A percentile compares a stretch with the other conserved stretches of the same genome.
These are phyloP conservation scores for Cokeromyces recurvatus DNA, from an alignment of 371 early-diverging fungal species.

Conservation along the genomic window DNA sequence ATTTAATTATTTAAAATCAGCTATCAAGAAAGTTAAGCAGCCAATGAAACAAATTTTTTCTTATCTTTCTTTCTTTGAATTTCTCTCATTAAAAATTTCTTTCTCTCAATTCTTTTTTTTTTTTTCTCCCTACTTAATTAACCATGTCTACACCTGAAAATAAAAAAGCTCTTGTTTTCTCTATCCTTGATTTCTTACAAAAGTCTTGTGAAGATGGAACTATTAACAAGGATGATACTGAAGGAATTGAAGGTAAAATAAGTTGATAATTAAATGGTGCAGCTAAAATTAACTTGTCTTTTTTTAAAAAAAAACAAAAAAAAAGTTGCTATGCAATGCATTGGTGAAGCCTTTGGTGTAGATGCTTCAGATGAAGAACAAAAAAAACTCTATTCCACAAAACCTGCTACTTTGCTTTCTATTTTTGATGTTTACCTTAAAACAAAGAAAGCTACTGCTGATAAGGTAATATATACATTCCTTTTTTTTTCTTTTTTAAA, in stretches of 20 bases:
- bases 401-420: conserved; percentile 73
- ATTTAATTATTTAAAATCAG: too few relatives aligned
- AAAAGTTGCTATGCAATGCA: conserved; percentile 88
- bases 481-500: background rate
- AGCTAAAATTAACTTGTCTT: too few relatives aligned
- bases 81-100: too few relatives aligned
- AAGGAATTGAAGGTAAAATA: conserved; percentile 81
- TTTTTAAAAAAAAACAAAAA: background rate
- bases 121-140: too few relatives aligned
- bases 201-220: conserved; percentile 74
- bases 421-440: conserved; percentile 91
- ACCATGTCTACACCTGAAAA: too few relatives aligned
- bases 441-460: conserved; percentile 64
- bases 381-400: conserved; percentile 67
- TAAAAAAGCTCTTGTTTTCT: conserved; percentile 79
- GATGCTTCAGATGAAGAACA: conserved; percentile 69
- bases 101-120: too few relatives aligned
- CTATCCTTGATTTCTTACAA: conserved; percentile 86
- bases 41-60: too few relatives aligned
- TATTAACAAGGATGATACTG: conserved; percentile 78
- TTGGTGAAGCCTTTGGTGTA: conserved; percentile 90
- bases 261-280: too few relatives aligned
- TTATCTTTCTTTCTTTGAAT: too few relatives aligned
- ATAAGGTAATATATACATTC: conserved; percentile 13
- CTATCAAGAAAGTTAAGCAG: too few relatives aligned